Base-by-base conservation (phyloP, 441 rosid species). In the Croton laevigatus region DNA sequence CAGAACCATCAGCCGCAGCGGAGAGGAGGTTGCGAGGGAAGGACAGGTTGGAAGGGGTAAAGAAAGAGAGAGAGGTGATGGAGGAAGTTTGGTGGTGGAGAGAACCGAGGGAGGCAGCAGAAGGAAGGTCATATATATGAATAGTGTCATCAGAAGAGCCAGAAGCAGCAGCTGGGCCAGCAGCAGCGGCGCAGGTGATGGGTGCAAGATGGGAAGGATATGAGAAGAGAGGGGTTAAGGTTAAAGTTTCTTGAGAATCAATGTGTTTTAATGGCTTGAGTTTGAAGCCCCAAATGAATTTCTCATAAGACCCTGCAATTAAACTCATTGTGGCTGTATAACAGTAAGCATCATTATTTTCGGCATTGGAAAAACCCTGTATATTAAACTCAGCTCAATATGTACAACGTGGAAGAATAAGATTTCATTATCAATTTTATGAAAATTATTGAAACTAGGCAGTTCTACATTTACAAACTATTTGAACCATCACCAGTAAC, bases 21-120 rank as follows among this genome's bases (percentile, higher is more conserved):
- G 99, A 89, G 64, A 94, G 69, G 71, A 94, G 92, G 70, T 94
- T 90, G 9, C 94, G 91, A 52, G 99, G 97, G 71, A 90, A 87
- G 10, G 97, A 84, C 46, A 94, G 85, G 57, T 83, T 78, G 3
- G 88, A 77, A 36, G 98, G 94, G 34, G 90, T 84, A 84, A 81
- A 90, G 77, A 92, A 92, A 71, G 89, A 71, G 73, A 94, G 89
- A 51, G 94, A 78, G 17, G 97, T 87, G 76, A 88, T 78, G 32
- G 95, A 82, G 54, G 97, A 79, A 22, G 91, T 69, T 76, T 86
- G 88, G 66, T 82, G 87, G 64, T 79, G 85, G 68, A 90, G 89
- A 45, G 95, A 80, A 59, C 97, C 98, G 14, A 94, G 94, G 42
- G 98, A 90, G 45, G 94, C 59, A 51, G 98, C 87, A 64, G 97